Percentiles rank a stretch among this genome's conserved stretches.
Conservation (phyloP, 148 eudicot species). For the Vaccinium myrtillus region DNA sequence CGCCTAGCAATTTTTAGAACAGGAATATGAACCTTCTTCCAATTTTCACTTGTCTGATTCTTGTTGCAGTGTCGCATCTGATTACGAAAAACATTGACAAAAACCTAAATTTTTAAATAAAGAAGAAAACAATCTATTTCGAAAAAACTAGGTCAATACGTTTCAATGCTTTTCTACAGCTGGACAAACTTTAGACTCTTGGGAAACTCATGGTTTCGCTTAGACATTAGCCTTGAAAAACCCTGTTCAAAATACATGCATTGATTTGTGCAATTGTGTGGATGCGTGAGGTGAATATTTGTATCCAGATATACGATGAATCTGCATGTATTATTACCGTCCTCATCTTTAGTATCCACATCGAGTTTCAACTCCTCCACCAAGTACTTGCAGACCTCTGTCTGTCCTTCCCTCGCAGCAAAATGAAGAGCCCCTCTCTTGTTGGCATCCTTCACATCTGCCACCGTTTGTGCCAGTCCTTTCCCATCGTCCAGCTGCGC, state of each 20-base stretch:
- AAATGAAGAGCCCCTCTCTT: slow-evolving; percentile 94
- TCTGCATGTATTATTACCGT: slow-evolving; percentile 44
- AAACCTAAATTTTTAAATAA: not conserved
- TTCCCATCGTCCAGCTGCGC: slow-evolving; percentile 78
- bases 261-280: not conserved
- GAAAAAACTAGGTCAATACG: not conserved
- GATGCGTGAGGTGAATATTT: not conserved
- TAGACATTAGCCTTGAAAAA: not conserved
- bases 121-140: not conserved
- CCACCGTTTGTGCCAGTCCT: slow-evolving; percentile 75
- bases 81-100: not conserved
- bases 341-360: slow-evolving; percentile 78
- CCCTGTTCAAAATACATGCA: not conserved
- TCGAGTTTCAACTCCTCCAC: slow-evolving; percentile 88
- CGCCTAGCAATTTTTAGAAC: no score
- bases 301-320: not conserved
- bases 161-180: not conserved
- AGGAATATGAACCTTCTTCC: not conserved
- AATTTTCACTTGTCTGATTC: not conserved
- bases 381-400: slow-evolving; percentile 87
- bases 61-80: not conserved
- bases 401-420: slow-evolving; percentile 88
- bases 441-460: slow-evolving; percentile 81
- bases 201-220: not conserved
- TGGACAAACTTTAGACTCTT: no score